Evolutionary conservation across 2,329 filamentous ascomycete genomes (phyloP), one percentile per base, ranked within the genome.

Genomic region (Colletotrichum australisinense): DNA sequence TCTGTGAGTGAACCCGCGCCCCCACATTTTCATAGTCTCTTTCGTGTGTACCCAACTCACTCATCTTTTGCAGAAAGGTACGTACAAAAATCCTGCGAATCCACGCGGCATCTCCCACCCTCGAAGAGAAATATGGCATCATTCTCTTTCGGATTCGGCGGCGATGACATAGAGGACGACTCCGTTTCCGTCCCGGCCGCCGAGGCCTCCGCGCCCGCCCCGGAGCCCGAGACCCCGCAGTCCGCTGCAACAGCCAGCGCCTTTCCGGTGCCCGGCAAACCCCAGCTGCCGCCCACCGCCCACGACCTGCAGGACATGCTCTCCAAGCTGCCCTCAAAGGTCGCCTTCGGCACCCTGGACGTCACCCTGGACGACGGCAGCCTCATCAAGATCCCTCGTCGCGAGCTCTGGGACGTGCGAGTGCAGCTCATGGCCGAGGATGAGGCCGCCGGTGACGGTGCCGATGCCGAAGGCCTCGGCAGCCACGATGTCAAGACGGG

Each of bases 361-460:
- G 87, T 95, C 63, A 85, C 86, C 24, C 87, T 93, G 5, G 91
- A 92, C 56, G 86, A 89, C 74, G 88, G 87, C 11, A 83, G 84
- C 59, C 83, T 78, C 3, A 79, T 93, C 11, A 82, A 81, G 49
- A 85, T 97, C 8, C 93, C 93, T 0, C 90, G 94, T 52, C 89
- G 94, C 72, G 94, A 95, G 80, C 86, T 97, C 58, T 96, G 94
- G 90, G 94, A 97, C 79, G 92, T 96, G 52, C 89, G 93, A 42
- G 88, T 95, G 49, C 94, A 97, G 84, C 85, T 97, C 72, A 95
- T 96, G 92, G 93, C 93, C 28, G 91, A 92, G 80, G 90, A 91
- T 52, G 90, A 89, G 53, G 73, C 78, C 72, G 79, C 75, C 19
- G 77, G 80, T 16, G 82, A 85, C 75, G 67, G 72, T 19, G 75